phyloP scores from a whole-genome alignment of 176 grass and related monocot species.

The Rhipidocladum racemiflorum region DNA sequence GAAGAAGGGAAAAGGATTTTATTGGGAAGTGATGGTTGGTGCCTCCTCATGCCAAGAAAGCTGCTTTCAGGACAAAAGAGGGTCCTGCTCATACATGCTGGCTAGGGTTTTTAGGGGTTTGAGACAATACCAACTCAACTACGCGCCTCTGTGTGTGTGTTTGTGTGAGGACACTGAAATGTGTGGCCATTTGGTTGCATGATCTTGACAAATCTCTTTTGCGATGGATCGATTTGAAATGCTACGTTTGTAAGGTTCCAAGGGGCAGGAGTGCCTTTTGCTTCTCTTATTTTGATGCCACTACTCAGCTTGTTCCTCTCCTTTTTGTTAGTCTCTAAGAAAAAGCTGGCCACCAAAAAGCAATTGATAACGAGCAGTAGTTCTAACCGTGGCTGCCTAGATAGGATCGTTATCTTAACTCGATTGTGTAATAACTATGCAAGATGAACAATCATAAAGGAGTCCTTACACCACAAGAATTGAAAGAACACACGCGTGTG shows the following conservation, averaged over 20 bases:
- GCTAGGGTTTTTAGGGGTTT: constrained; percentile 38
- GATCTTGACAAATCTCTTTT: constrained; percentile 53
- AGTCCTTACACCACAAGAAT: not conserved
- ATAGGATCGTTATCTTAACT: constrained; percentile 55
- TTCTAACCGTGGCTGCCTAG: constrained; percentile 33
- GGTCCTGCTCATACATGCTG: constrained; percentile 28
- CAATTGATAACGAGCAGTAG: not conserved
- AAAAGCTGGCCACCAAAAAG: constrained; percentile 40
- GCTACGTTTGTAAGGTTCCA: constrained; percentile 55
- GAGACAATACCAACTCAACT: not conserved
- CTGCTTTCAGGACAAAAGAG: constrained; percentile 42
- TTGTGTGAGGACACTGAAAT: constrained; percentile 36
- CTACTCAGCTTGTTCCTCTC: constrained; percentile 35
- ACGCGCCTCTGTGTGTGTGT: too few relatives aligned
- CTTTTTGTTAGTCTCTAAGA: constrained; percentile 55
- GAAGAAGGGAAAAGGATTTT: constrained; percentile 21
- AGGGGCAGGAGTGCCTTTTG: constrained; percentile 45
- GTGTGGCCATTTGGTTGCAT: constrained; percentile 40
- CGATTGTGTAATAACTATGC: constrained; percentile 44
- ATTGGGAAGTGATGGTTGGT: constrained; percentile 64
- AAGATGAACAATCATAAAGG: constrained; percentile 29
- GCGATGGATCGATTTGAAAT: constrained; percentile 54
- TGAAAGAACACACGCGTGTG: not conserved
- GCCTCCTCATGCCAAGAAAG: constrained; percentile 61
- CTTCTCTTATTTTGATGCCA: constrained; percentile 55